phyloP scores from a whole-genome alignment of 208 protist genomes.

The Novymonas esmeraldas region DNA sequence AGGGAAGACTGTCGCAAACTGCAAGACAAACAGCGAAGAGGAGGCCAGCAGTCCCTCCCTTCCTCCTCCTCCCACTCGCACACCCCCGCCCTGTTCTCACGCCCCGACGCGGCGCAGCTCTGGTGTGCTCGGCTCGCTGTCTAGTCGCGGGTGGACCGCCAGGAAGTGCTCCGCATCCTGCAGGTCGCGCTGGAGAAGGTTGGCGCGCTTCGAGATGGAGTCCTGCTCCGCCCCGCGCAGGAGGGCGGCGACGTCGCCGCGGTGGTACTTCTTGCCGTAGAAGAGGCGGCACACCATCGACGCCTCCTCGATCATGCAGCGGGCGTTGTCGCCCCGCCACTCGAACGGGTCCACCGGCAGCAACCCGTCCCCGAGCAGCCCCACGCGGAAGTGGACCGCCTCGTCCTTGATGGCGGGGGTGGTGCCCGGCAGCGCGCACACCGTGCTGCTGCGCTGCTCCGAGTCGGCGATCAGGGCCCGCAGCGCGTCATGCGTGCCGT shows the following conservation, averaged over 20 bases:
- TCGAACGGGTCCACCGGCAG: conserved; percentile 87
- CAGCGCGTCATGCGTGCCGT: conserved; percentile 24
- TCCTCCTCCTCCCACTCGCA: neutral
- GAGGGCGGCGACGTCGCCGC: conserved; percentile 64
- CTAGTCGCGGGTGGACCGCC: conserved; percentile 42
- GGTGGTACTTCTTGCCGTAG: conserved; percentile 87
- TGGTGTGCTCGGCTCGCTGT: conserved; percentile 27
- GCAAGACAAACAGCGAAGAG: no score
- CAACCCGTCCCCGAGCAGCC: conserved; percentile 71
- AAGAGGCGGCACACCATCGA: conserved; percentile 67
- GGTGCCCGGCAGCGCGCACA: conserved; percentile 58
- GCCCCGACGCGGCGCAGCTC: conserved; percentile 10
- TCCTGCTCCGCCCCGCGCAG: conserved; percentile 75
- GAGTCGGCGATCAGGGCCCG: conserved; percentile 26
- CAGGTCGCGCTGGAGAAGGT: conserved; percentile 66
- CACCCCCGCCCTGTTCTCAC: neutral
- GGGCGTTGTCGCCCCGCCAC: conserved; percentile 78
- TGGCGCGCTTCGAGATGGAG: conserved; percentile 65
- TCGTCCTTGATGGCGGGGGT: conserved; percentile 71
- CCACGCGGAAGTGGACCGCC: conserved; percentile 41
- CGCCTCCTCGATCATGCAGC: conserved; percentile 73
- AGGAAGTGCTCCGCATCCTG: conserved; percentile 81
- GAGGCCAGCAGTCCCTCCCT: no score
- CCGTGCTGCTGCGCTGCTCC: conserved; percentile 28
- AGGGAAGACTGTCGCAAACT: no score